Evolutionary conservation across 2,329 filamentous ascomycete genomes (phyloP), one percentile per base, ranked within the genome.

Genomic region (Exophiala sideris): DNA sequence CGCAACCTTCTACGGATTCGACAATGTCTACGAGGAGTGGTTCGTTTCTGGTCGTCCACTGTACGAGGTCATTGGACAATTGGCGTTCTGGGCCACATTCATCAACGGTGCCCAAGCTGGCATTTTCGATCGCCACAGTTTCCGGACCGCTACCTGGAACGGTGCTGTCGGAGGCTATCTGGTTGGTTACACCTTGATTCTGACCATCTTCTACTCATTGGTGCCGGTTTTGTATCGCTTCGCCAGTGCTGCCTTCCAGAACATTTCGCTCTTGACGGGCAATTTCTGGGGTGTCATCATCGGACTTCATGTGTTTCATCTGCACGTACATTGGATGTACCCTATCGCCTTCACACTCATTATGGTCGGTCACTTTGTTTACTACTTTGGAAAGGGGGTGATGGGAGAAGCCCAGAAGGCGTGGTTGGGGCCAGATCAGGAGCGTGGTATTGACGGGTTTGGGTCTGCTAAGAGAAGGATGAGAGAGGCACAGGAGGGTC

Each of bases 211-310:
- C 74, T 99, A 99, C 77, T 85, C 85, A 6, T 77, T 94, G 2
- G 91, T 88, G 0, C 94, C 94, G 0, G 75, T 97, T 50, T 80
- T 99, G 59, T 86, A 97, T 73, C 89, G 94, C 61, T 87, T 97
- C 76, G 88, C 88, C 24, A 88, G 84, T 12, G 94, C 94, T 2
- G 92, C 91, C 16, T 96, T 99, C 74, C 95, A 96, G 78, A 95
- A 99, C 72, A 95, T 97, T 66, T 92, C 88, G 6, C 77, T 99
- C 61, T 78, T 99, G 56, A 97, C 94, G 2, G 89, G 86, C 64
- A 96, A 95, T 74, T 97, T 97, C 76, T 99, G 94, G 94, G 91
- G 91, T 61, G 87, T 95, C 58, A 87, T 95, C 62, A 92, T 99
- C 64, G 94, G 94, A 46, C 83, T 95, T 63, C 81, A 86, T 68